phyloP scores from a whole-genome alignment of 106 monocot genomes.

The Acanthochlamys bracteata region DNA sequence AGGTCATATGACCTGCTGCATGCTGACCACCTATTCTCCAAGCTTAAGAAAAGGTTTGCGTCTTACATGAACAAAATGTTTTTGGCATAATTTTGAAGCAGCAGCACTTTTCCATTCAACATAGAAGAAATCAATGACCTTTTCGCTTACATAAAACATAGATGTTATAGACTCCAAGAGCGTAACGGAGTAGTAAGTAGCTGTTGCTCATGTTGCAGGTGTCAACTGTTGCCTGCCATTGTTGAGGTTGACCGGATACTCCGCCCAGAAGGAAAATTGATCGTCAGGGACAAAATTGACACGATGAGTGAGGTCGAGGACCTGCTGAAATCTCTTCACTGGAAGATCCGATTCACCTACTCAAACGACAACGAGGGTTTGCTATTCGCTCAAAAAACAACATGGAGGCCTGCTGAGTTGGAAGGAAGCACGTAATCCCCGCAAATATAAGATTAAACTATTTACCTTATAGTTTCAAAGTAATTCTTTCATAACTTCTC shows the following conservation, averaged over 20 bases:
- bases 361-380: conserved; percentile 44
- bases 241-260: conserved; percentile 55
- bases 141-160: too few species aligned
- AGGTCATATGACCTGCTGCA: conserved; percentile 60
- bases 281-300: conserved; percentile 42
- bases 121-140: too few species aligned
- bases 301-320: conserved; percentile 32
- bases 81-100: too few species aligned
- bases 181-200: too few species aligned
- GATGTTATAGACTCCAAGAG: too few species aligned
- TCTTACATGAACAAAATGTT: too few species aligned
- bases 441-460: too few species aligned
- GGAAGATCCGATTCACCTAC: conserved; percentile 33
- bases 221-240: conserved; percentile 34
- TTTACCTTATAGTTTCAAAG: too few species aligned
- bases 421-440: conserved; percentile 15
- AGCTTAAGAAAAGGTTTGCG: conserved; percentile 31
- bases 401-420: conserved; percentile 42
- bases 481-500: too few species aligned
- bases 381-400: conserved; percentile 43
- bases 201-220: conserved; percentile 29
- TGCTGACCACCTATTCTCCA: conserved; percentile 64
- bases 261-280: conserved; percentile 53
- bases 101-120: too few species aligned
- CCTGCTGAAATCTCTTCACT: conserved; percentile 41